phyloP scores from a whole-genome alignment of 129 eudicot genomes.

The Arctium minus region DNA sequence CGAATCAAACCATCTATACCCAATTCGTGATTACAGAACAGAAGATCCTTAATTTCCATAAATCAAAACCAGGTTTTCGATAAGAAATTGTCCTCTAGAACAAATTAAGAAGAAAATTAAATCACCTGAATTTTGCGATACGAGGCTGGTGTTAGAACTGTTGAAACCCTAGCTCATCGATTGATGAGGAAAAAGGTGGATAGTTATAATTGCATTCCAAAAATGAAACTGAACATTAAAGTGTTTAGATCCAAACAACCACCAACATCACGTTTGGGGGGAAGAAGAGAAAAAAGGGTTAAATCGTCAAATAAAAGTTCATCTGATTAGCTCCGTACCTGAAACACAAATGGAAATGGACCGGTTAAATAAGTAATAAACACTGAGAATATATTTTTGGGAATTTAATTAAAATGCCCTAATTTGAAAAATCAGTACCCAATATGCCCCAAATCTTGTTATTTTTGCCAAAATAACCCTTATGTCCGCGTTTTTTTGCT shows the following conservation, averaged over 20 bases:
- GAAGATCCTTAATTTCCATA: background rate
- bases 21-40: background rate
- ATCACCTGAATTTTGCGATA: constrained; percentile 12
- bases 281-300: background rate
- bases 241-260: no score
- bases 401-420: no score
- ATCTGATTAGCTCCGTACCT: background rate
- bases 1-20: no score
- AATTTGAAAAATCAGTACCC: no score
- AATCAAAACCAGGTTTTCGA: background rate
- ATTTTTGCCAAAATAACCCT: no score
- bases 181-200: background rate
- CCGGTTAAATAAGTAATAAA: no score
- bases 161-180: constrained; percentile 19
- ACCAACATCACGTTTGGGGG: background rate
- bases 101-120: background rate
- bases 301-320: background rate
- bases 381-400: no score
- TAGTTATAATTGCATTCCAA: background rate
- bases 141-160: background rate
- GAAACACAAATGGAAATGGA: no score
- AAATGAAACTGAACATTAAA: background rate
- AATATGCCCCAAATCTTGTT: no score
- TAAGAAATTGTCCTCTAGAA: background rate
- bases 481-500: no score